Evolutionary conservation across 1,284 basidiomycete genomes (phyloP).

Genomic region (Sutorius eximius): DNA sequence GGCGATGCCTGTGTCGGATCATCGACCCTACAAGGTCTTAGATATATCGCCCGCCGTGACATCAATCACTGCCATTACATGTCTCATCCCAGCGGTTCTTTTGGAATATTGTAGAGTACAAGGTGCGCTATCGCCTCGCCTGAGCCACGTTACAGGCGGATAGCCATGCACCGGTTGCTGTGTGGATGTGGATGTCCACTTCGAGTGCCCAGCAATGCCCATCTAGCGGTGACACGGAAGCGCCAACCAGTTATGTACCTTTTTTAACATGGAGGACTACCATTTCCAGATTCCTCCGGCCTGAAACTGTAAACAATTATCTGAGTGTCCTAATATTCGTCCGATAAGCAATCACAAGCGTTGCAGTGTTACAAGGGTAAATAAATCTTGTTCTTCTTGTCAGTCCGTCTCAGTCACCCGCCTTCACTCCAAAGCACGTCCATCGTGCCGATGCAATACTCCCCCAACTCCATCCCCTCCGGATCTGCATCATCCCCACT

Average conservation of each 20-base stretch:
- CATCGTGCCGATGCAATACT: slow-evolving; percentile 30
- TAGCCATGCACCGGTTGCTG: background rate
- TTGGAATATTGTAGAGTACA: background rate
- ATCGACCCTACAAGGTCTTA: background rate
- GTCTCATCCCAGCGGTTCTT: background rate
- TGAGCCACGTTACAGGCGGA: background rate
- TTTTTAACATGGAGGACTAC: background rate
- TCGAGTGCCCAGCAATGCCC: no score
- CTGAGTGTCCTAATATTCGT: background rate
- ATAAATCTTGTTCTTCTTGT: background rate
- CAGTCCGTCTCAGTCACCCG: background rate
- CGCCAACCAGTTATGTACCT: no score
- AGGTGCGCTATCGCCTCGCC: background rate
- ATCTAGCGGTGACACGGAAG: background rate
- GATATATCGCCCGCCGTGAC: background rate
- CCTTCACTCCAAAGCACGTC: slow-evolving; percentile 21
- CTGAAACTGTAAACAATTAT: background rate
- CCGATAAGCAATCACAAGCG: background rate
- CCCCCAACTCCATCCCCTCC: slow-evolving; percentile 13
- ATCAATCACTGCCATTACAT: background rate
- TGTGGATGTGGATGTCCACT: background rate
- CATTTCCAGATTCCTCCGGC: background rate
- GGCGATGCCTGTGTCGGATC: background rate
- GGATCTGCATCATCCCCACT: slow-evolving; percentile 1
- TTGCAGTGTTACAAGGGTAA: background rate